Evolutionary conservation across 2,329 filamentous ascomycete species (phyloP).

Genomic region (Proliferodiscus dingleyae): DNA sequence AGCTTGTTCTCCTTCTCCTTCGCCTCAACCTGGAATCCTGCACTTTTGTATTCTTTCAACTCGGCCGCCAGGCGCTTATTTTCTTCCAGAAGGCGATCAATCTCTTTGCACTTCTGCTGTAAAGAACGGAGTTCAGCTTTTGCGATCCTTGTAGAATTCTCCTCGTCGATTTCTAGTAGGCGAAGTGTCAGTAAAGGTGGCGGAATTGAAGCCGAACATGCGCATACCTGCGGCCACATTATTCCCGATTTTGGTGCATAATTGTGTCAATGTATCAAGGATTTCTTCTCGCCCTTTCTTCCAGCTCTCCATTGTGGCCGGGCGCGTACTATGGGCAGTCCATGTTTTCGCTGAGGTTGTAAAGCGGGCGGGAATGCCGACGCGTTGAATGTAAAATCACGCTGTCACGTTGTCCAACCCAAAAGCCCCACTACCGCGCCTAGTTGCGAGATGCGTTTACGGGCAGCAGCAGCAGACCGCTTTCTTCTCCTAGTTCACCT

Average conservation of each 20-base stretch:
- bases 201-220: neutral
- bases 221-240: slow-evolving; percentile 21
- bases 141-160: slow-evolving; percentile 10
- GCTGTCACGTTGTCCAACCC: neutral
- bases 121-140: slow-evolving; percentile 17
- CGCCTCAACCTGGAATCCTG: slow-evolving; percentile 9
- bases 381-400: neutral
- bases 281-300: slow-evolving; percentile 20
- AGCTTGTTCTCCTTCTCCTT: slow-evolving; percentile 25
- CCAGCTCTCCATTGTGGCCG: slow-evolving; percentile 26
- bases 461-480: too few relatives aligned
- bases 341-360: neutral
- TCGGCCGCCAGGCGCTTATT: slow-evolving; percentile 19
- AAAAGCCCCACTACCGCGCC: neutral
- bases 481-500: too few relatives aligned
- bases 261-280: slow-evolving; percentile 18
- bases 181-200: neutral
- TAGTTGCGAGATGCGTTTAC: too few relatives aligned
- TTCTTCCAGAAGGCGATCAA: slow-evolving; percentile 14
- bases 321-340: neutral
- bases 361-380: too few relatives aligned
- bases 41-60: slow-evolving; percentile 12
- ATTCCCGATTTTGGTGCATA: slow-evolving; percentile 21
- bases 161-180: slow-evolving; percentile 18
- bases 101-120: slow-evolving; percentile 9